Conservation (phyloP, 495 filamentous ascomycete genomes). For the Penicillium ucsense region DNA sequence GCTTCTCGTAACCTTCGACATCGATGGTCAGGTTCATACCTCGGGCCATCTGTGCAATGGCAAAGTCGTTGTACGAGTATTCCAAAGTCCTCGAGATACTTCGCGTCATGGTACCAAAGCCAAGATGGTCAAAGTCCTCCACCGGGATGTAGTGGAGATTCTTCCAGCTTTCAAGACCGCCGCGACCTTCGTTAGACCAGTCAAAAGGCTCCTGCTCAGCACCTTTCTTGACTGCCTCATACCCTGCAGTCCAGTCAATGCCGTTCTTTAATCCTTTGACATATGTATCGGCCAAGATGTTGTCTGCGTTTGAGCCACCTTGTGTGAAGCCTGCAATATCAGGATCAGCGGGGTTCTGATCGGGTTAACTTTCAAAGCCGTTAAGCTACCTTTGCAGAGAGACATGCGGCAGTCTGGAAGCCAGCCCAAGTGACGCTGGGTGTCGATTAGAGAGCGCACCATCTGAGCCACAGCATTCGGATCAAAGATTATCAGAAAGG, state of each 20-base stretch:
- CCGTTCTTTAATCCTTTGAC: constrained; percentile 54
- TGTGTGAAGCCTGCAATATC: constrained; percentile 39
- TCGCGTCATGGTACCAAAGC: constrained; percentile 62
- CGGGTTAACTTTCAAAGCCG: not conserved
- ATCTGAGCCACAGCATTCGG: constrained; percentile 52
- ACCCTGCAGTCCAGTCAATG: constrained; percentile 62
- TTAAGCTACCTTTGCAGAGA: constrained; percentile 52
- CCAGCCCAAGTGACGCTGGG: constrained; percentile 59
- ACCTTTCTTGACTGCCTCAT: constrained; percentile 55
- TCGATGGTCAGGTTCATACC: constrained; percentile 49
- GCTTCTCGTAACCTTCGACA: constrained; percentile 48
- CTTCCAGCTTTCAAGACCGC: constrained; percentile 63
- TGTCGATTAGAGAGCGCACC: constrained; percentile 63
- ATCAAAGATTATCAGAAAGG: constrained; percentile 58
- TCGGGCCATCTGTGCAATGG: constrained; percentile 41
- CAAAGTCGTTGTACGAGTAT: constrained; percentile 65
- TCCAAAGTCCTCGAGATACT: constrained; percentile 64
- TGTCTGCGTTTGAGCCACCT: constrained; percentile 69
- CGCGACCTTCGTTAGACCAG: constrained; percentile 65
- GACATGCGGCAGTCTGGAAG: constrained; percentile 58
- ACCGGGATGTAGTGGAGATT: constrained; percentile 57
- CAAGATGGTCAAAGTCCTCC: constrained; percentile 58
- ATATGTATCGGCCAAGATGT: constrained; percentile 66
- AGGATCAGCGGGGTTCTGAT: not conserved
- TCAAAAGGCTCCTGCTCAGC: constrained; percentile 58